Conservation (phyloP, 2,329 filamentous ascomycete genomes). For the Pestalotiopsis sp. region DNA sequence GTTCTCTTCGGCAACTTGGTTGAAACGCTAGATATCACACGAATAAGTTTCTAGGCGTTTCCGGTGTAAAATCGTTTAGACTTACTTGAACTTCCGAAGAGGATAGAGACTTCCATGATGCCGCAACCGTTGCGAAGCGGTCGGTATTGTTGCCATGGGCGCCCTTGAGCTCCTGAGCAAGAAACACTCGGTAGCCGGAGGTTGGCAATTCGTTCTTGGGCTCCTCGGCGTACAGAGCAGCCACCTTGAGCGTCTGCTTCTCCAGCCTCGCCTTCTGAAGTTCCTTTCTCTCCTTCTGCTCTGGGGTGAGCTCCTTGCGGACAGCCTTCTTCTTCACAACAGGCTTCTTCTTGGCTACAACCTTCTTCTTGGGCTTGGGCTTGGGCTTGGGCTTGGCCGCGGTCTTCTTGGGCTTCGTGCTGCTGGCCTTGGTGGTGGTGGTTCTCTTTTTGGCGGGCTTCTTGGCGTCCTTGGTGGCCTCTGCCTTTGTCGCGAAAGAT, state of each 20-base stretch:
- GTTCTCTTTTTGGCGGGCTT: conserved; percentile 17
- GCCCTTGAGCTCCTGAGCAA: conserved; percentile 32
- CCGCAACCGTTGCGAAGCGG: conserved; percentile 21
- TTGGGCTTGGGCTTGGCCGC: conserved; percentile 20
- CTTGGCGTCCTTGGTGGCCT: conserved; percentile 27
- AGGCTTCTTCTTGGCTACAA: conserved; percentile 25
- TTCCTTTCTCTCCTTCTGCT: conserved; percentile 27
- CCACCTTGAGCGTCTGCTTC: conserved; percentile 38
- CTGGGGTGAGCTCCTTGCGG: conserved; percentile 9
- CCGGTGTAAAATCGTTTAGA: conserved; percentile 2
- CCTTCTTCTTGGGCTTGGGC: conserved; percentile 21
- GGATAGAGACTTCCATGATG: conserved; percentile 42
- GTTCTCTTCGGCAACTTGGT: conserved; percentile 40
- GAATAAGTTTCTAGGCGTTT: conserved; percentile 9
- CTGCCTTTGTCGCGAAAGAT: conserved; percentile 27
- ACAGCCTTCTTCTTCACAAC: conserved; percentile 17
- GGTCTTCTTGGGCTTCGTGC: conserved; percentile 27
- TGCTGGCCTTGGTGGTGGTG: conserved; percentile 9
- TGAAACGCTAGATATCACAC: conserved; percentile 35
- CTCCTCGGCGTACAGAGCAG: conserved; percentile 40
- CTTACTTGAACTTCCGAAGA: conserved; percentile 47
- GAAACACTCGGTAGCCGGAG: conserved; percentile 40
- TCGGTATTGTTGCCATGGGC: not conserved
- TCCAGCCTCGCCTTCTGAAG: conserved; percentile 29
- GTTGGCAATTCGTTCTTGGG: conserved; percentile 34